A percentile compares a stretch with the other conserved stretches of the same genome.
Conservation (phyloP, 1,139 yeast species). For the Candida sp. region DNA sequence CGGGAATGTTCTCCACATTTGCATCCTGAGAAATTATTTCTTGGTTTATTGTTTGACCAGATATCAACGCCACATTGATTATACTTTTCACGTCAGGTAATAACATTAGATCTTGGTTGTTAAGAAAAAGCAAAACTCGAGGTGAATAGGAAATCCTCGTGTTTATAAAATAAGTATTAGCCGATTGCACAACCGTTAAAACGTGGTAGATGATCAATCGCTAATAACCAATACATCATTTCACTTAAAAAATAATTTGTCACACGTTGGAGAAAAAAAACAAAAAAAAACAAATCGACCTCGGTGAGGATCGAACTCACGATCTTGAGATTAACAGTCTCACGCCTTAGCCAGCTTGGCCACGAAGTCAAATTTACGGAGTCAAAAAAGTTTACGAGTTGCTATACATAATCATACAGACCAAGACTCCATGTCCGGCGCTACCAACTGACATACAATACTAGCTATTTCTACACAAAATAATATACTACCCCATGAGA, state of each 20-base stretch:
- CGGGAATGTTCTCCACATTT: neutral
- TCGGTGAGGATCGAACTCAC: constrained; percentile 41
- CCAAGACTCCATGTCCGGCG: too few species aligned
- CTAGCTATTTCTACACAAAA: too few species aligned
- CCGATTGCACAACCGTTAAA: neutral
- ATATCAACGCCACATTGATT: neutral
- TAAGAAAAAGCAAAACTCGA: neutral
- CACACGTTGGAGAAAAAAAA: neutral
- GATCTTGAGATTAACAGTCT: constrained; percentile 42
- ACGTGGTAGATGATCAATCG: neutral
- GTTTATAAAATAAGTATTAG: neutral
- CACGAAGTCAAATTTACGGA: constrained; percentile 25
- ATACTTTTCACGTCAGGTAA: neutral
- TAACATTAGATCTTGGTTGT: neutral
- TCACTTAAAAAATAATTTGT: neutral
- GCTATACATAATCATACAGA: too few species aligned
- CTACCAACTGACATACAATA: too few species aligned
- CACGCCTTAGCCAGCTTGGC: constrained; percentile 45
- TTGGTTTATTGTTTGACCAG: neutral
- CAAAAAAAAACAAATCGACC: constrained; percentile 14
- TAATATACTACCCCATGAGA: too few species aligned
- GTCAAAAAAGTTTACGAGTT: too few species aligned
- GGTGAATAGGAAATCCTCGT: neutral
- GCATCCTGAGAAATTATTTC: neutral
- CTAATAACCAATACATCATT: neutral